A percentile compares a stretch with the other conserved stretches of the same genome.
These are phyloP conservation scores for Sordariomycetes sp. DNA, from an alignment of 2,329 filamentous ascomycete genomes.

Conservation along the genomic window DNA sequence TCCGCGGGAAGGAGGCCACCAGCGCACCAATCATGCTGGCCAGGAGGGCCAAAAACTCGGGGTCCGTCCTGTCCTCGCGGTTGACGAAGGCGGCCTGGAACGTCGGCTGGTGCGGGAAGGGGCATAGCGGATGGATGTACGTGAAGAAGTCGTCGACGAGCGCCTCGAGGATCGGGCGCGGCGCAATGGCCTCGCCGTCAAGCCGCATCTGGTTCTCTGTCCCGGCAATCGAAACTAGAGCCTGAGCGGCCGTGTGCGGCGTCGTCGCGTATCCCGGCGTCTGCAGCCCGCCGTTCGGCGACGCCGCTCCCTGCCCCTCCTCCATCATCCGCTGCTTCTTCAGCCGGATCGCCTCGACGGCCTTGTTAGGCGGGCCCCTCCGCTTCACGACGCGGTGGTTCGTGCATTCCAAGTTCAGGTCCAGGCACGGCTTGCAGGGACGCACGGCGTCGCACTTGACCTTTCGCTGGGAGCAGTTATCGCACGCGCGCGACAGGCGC, in stretches of 20 bases:
- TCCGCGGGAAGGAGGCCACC: constrained; percentile 66
- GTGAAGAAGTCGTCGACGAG: constrained; percentile 75
- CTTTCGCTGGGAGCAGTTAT: constrained; percentile 49
- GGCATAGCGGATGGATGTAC: constrained; percentile 64
- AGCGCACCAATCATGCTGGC: constrained; percentile 62
- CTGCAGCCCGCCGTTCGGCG: constrained; percentile 13
- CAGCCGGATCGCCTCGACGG: constrained; percentile 7
- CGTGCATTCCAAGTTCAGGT: constrained; percentile 44
- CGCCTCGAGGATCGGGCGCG: constrained; percentile 51
- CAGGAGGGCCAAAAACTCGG: constrained; percentile 55
- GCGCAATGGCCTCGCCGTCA: constrained; percentile 58
- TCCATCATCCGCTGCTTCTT: constrained; percentile 6
- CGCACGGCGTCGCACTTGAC: constrained; percentile 46
- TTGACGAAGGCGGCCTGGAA: constrained; percentile 57
- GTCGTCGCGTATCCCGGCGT: constrained; percentile 13
- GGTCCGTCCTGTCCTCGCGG: constrained; percentile 52
- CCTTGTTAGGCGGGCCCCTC: constrained; percentile 43
- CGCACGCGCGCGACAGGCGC: constrained; percentile 43
- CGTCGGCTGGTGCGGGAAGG: constrained; percentile 68
- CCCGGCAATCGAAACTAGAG: constrained; percentile 29
- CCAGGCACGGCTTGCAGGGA: constrained; percentile 41
- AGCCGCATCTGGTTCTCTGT: constrained; percentile 24
- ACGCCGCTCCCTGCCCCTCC: constrained; percentile 23
- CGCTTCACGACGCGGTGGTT: constrained; percentile 44
- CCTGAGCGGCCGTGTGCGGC: constrained; percentile 32